Percentiles rank a stretch among this genome's conserved stretches.
Evolutionary conservation across 2,329 filamentous ascomycete genomes (phyloP).

Genomic region (Clarireedia homoeocarpa): DNA sequence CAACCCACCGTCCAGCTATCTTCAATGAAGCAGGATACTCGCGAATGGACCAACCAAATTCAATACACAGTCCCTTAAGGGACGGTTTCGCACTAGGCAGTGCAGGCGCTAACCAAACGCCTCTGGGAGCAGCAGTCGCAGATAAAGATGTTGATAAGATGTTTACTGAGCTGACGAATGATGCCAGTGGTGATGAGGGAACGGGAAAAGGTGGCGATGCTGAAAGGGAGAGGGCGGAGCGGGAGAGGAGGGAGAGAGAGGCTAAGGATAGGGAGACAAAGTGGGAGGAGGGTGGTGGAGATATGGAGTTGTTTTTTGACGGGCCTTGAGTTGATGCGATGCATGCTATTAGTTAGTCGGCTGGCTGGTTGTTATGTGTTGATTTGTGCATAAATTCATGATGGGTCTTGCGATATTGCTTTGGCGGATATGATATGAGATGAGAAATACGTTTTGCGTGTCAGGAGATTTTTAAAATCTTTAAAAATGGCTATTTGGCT

Average conservation of each 20-base stretch:
- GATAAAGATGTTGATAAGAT: constrained; percentile 21
- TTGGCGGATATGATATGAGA: no score
- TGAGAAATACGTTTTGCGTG: no score
- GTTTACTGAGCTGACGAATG: constrained; percentile 29
- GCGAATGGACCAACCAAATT: constrained; percentile 22
- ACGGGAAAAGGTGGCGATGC: background rate
- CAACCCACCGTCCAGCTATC: constrained; percentile 16
- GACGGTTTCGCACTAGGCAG: constrained; percentile 17
- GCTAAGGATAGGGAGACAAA: constrained; percentile 10
- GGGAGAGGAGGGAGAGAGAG: constrained; percentile 12
- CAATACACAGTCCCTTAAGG: constrained; percentile 22
- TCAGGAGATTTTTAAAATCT: no score
- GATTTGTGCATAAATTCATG: no score
- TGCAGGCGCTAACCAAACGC: background rate
- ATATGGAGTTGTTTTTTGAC: constrained; percentile 24
- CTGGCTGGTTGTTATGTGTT: no score
- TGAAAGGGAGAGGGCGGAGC: background rate
- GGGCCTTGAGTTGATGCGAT: constrained; percentile 14
- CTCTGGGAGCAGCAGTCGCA: background rate
- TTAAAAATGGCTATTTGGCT: no score
- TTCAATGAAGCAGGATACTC: constrained; percentile 24
- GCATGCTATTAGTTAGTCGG: background rate
- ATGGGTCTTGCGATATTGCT: no score
- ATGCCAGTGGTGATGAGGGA: constrained; percentile 15
- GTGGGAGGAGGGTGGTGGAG: constrained; percentile 18